Evolutionary conservation across 2,329 filamentous ascomycete species (phyloP).

Genomic region (Stagonosporopsis cucurbitacearum): DNA sequence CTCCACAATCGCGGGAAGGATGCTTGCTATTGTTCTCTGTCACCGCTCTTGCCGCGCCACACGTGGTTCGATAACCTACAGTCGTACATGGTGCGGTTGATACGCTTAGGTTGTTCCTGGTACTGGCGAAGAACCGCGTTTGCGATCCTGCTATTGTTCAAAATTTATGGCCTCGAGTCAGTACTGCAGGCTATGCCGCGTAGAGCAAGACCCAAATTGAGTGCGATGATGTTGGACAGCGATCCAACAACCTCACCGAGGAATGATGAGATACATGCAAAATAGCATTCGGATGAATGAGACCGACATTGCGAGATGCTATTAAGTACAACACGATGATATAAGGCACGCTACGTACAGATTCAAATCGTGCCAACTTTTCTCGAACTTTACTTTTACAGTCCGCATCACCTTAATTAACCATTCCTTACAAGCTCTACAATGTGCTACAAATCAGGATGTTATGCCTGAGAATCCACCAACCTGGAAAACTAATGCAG

Average conservation of each 20-base stretch:
- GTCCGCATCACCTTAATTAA: too few relatives aligned
- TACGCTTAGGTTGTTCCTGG: not conserved
- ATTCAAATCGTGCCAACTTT: too few relatives aligned
- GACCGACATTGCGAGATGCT: not conserved
- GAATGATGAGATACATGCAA: not conserved
- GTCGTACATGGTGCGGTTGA: not conserved
- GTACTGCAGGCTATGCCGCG: not conserved
- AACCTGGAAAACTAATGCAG: not conserved
- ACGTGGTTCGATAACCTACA: not conserved
- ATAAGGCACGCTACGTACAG: not conserved
- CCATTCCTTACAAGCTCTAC: not conserved
- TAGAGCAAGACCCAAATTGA: not conserved
- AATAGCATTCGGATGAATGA: not conserved
- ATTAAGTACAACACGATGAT: not conserved
- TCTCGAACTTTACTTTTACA: not conserved
- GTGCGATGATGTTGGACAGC: not conserved
- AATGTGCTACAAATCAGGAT: not conserved
- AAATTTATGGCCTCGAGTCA: not conserved
- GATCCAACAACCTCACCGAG: not conserved
- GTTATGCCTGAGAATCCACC: not conserved
- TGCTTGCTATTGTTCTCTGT: slow-evolving; percentile 14
- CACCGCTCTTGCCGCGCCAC: not conserved
- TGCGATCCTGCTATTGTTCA: slow-evolving; percentile 8
- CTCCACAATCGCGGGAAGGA: slow-evolving; percentile 13
- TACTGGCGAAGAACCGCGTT: not conserved